Conservation (phyloP, 129 eudicot genomes). For the Flaveria brownii region DNA sequence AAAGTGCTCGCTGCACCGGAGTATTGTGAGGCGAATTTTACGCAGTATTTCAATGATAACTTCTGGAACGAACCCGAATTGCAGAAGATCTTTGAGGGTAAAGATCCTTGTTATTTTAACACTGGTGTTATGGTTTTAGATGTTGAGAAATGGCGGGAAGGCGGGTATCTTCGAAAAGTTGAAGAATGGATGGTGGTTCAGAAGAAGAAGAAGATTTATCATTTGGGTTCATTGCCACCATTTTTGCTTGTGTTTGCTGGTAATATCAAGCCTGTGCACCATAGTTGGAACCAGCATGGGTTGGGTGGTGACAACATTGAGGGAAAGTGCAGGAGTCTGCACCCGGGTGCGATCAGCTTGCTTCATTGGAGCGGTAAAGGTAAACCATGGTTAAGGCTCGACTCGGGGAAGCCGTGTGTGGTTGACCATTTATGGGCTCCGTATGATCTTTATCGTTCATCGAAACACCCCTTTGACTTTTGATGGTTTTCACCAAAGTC, state of each 20-base stretch:
- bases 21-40: constrained; percentile 54
- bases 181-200: constrained; percentile 62
- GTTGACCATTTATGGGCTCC: constrained; percentile 66
- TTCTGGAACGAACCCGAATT: constrained; percentile 52
- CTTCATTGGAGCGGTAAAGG: constrained; percentile 70
- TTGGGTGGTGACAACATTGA: constrained; percentile 59
- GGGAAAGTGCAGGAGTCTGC: constrained; percentile 59
- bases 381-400: constrained; percentile 66
- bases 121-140: constrained; percentile 58
- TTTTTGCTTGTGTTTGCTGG: constrained; percentile 59
- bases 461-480: background rate
- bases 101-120: constrained; percentile 51
- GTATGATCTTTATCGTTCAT: constrained; percentile 55
- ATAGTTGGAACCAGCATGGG: constrained; percentile 57
- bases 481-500: background rate
- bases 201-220: constrained; percentile 52
- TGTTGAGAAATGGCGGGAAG: constrained; percentile 52
- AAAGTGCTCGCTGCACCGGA: constrained; percentile 56
- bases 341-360: constrained; percentile 60
- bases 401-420: constrained; percentile 50
- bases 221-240: constrained; percentile 59
- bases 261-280: constrained; percentile 46
- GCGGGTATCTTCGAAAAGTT: constrained; percentile 42
- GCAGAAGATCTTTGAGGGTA: constrained; percentile 33
- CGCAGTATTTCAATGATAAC: constrained; percentile 46